phyloP scores from a whole-genome alignment of 1,284 basidiomycete genomes.

The Naganishia sp. region DNA sequence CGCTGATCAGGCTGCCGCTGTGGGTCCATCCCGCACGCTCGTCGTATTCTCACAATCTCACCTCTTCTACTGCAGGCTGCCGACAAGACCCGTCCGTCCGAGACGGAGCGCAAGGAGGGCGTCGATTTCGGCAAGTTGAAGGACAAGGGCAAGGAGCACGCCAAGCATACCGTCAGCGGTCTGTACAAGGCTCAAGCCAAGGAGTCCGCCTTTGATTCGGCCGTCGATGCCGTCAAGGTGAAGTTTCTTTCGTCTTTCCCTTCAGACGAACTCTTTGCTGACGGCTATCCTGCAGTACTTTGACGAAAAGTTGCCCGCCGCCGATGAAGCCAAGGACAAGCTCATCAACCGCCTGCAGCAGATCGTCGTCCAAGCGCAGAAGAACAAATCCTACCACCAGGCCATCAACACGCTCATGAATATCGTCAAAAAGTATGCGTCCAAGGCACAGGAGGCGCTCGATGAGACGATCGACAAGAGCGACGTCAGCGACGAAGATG shows the following conservation, averaged over 20 bases:
- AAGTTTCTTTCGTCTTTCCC: neutral
- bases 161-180: slow-evolving; percentile 47
- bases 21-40: slow-evolving; percentile 1
- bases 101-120: slow-evolving; percentile 50
- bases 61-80: slow-evolving; percentile 35
- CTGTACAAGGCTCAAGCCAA: slow-evolving; percentile 46
- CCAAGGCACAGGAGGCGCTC: slow-evolving; percentile 52
- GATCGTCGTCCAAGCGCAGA: slow-evolving; percentile 46
- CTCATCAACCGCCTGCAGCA: slow-evolving; percentile 54
- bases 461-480: slow-evolving; percentile 51
- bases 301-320: slow-evolving; percentile 55
- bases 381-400: slow-evolving; percentile 53
- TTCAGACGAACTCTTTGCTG: neutral
- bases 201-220: slow-evolving; percentile 43
- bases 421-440: slow-evolving; percentile 56
- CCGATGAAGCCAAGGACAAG: slow-evolving; percentile 55
- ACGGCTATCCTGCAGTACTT: slow-evolving; percentile 44
- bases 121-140: slow-evolving; percentile 48
- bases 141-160: slow-evolving; percentile 50
- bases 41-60: neutral
- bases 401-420: slow-evolving; percentile 52
- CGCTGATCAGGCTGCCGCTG: slow-evolving; percentile 44
- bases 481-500: slow-evolving; percentile 51
- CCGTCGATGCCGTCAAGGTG: slow-evolving; percentile 41
- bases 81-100: slow-evolving; percentile 44